Evolutionary conservation across 2,329 filamentous ascomycete genomes (phyloP).

Genomic region (Colletotrichum paranaense): DNA sequence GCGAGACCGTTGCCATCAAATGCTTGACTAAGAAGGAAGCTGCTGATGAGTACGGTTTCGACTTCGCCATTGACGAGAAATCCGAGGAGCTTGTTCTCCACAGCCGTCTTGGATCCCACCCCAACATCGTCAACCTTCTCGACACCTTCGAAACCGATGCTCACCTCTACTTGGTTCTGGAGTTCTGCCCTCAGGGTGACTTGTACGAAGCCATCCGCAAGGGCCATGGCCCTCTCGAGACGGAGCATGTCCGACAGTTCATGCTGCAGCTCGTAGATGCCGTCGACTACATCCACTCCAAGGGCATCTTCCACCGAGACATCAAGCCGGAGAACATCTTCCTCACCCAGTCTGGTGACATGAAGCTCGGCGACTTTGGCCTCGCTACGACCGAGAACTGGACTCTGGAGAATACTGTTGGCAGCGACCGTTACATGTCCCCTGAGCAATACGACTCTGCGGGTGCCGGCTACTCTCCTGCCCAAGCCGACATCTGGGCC

Average conservation of each 20-base stretch:
- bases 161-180: conserved; percentile 91
- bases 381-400: conserved; percentile 89
- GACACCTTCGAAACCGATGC: conserved; percentile 92
- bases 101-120: conserved; percentile 79
- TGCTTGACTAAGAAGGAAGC: conserved; percentile 88
- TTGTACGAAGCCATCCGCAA: conserved; percentile 96
- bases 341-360: conserved; percentile 82
- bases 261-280: conserved; percentile 95
- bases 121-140: conserved; percentile 93
- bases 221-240: conserved; percentile 89
- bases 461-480: conserved; percentile 88
- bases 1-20: conserved; percentile 91
- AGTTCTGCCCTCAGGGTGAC: conserved; percentile 95
- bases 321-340: conserved; percentile 99
- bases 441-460: conserved; percentile 96
- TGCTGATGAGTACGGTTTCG: conserved; percentile 67
- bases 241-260: conserved; percentile 95
- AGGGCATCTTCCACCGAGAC: conserved; percentile 94
- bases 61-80: conserved; percentile 82
- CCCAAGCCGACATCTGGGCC: conserved; percentile 95
- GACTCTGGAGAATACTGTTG: conserved; percentile 93
- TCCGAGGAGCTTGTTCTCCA: conserved; percentile 87
- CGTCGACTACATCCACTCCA: conserved; percentile 89
- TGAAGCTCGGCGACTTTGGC: conserved; percentile 98
- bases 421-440: conserved; percentile 99